Evolutionary conservation across 164 flowering plant species (phyloP), one percentile per base, ranked within the genome.

Genomic region (Dillenia suffruticosa): DNA sequence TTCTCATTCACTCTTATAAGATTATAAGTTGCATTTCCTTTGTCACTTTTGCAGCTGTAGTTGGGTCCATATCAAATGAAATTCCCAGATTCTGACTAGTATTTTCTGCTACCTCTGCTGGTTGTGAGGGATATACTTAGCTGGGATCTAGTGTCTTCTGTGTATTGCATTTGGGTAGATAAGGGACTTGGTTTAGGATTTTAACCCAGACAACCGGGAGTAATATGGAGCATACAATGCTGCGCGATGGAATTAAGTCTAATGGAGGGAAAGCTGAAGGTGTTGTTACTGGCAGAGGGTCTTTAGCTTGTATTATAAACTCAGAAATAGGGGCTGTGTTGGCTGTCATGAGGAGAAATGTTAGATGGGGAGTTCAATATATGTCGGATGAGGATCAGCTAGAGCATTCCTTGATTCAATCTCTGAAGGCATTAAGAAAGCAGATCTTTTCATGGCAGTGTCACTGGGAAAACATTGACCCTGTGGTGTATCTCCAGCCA

Each of bases 261-360:
- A 69, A 72, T 54, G 71, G 63, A 50, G 79, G 69, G 60, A 76
- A 66, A 46, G 71, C 68, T 56, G 72, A 62, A 58, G 65, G 71
- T 6, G 22, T 54, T 58, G 71, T 57, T 16, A 56, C 70, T 48
- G 66, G 48, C 48, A 66, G 67, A 49, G 73, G 68, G 32, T 71
- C 76, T 49, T 61, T 72, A 53, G 70, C 79, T 32, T 75, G 79
- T 49, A 72, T 69, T 73, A 67, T 75, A 54, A 75, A 72, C 59
- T 75, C 79, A 59, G 79, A 75, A 63, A 64, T 75, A 9, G 73
- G 76, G 22, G 79, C 79, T 22, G 79, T 75, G 46, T 62, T 75
- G 73, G 63, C 79, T 44, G 79, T 75, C 53, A 75, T 75, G 79
- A 75, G 79, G 66, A 72, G 76, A 69, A 75, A 72, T 55, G 75